These are phyloP conservation scores for Sporothrix globosa DNA, from an alignment of 2,329 filamentous ascomycete genomes.

Conservation along the genomic window DNA sequence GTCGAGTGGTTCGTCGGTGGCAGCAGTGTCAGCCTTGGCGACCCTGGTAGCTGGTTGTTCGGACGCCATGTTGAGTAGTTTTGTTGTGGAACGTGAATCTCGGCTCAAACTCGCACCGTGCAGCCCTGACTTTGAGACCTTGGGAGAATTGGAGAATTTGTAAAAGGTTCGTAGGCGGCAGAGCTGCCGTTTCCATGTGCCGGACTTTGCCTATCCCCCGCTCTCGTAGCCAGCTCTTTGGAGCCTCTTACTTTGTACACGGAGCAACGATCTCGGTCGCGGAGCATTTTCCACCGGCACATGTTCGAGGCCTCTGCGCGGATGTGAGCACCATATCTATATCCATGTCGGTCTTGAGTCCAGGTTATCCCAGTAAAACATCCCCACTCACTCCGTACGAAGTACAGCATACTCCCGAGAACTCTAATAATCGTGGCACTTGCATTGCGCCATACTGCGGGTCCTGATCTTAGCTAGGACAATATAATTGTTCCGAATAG, in stretches of 20 bases:
- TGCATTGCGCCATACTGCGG: constrained; percentile 5
- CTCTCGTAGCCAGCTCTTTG: background rate
- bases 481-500: background rate
- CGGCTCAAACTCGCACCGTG: too few relatives aligned
- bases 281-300: background rate
- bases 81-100: background rate
- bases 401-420: too few relatives aligned
- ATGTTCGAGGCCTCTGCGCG: background rate
- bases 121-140: too few relatives aligned
- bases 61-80: constrained; percentile 6
- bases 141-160: too few relatives aligned
- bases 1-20: constrained; percentile 11
- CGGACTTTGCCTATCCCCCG: background rate
- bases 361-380: background rate
- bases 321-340: background rate
- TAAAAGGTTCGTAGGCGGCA: too few relatives aligned
- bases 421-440: constrained; percentile 13
- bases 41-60: constrained; percentile 35
- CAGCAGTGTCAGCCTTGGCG: constrained; percentile 41
- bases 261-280: background rate
- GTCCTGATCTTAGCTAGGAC: background rate
- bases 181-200: background rate
- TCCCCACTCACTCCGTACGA: background rate
- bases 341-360: background rate
- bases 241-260: background rate